phyloP scores from a whole-genome alignment of 2,329 filamentous ascomycete species.

The Aspergillus sclerotialis region DNA sequence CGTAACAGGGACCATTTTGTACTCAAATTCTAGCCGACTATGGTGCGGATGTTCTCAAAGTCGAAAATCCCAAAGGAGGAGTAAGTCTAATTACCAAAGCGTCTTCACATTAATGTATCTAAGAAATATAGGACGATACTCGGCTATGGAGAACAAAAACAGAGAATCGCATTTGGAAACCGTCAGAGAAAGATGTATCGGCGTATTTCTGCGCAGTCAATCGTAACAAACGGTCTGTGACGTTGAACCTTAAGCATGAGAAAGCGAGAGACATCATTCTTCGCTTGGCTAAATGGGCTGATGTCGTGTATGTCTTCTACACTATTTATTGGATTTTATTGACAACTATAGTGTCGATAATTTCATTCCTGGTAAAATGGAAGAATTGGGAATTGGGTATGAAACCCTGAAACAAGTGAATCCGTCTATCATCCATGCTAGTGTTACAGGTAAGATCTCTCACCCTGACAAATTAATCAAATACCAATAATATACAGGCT shows the following conservation, averaged over 20 bases:
- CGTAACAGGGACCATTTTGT: slow-evolving; percentile 28
- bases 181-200: slow-evolving; percentile 25
- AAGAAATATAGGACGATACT: slow-evolving; percentile 19
- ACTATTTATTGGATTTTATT: background rate
- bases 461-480: background rate
- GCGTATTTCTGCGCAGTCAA: slow-evolving; percentile 41
- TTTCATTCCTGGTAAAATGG: slow-evolving; percentile 38
- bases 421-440: slow-evolving; percentile 36
- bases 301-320: slow-evolving; percentile 26
- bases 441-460: slow-evolving; percentile 29
- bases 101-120: slow-evolving; percentile 8
- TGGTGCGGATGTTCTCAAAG: slow-evolving; percentile 35
- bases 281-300: slow-evolving; percentile 27
- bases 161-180: slow-evolving; percentile 17
- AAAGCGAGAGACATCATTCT: slow-evolving; percentile 25
- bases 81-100: slow-evolving; percentile 14
- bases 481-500: slow-evolving; percentile 15
- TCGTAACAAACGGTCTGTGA: slow-evolving; percentile 39
- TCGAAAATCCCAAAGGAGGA: slow-evolving; percentile 30
- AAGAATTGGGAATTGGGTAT: slow-evolving; percentile 36
- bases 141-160: slow-evolving; percentile 21
- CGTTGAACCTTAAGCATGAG: slow-evolving; percentile 23
- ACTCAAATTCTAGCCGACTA: slow-evolving; percentile 42
- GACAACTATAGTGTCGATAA: slow-evolving; percentile 28
- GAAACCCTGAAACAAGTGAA: slow-evolving; percentile 30